Evolutionary conservation across 495 filamentous ascomycete genomes (phyloP).

Genomic region (Trichoderma parareesei): DNA sequence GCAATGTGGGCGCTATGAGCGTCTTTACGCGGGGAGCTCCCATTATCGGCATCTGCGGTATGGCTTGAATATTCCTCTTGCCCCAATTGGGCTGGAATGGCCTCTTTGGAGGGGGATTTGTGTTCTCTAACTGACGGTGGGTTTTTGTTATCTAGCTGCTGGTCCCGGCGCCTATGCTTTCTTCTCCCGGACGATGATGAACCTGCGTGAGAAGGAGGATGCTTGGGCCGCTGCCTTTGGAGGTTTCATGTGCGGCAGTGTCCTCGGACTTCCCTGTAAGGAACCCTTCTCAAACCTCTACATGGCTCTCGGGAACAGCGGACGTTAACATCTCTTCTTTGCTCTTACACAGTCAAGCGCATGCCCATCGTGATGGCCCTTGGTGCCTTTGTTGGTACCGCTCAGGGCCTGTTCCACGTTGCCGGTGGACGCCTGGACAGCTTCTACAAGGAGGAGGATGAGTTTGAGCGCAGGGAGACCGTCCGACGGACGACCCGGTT

Average conservation of each 20-base stretch:
- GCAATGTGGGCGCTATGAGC: slow-evolving; percentile 67
- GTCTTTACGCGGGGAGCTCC: slow-evolving; percentile 56
- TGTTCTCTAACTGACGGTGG: slow-evolving; percentile 18
- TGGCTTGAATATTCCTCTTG: slow-evolving; percentile 13
- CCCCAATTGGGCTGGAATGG: slow-evolving; percentile 41
- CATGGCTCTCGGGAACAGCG: not conserved
- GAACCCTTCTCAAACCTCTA: not conserved
- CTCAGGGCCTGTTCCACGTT: slow-evolving; percentile 65
- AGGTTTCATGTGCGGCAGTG: slow-evolving; percentile 62
- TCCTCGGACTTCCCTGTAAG: slow-evolving; percentile 47
- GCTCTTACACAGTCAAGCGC: slow-evolving; percentile 49
- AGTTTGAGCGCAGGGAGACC: slow-evolving; percentile 70
- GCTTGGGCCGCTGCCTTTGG: slow-evolving; percentile 60
- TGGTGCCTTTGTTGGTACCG: slow-evolving; percentile 55
- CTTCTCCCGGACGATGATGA: slow-evolving; percentile 46
- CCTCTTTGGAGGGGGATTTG: slow-evolving; percentile 14
- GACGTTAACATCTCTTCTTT: not conserved
- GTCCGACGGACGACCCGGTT: slow-evolving; percentile 66
- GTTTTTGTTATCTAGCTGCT: slow-evolving; percentile 57
- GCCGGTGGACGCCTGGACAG: slow-evolving; percentile 64
- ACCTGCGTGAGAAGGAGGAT: slow-evolving; percentile 70
- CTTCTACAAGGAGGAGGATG: slow-evolving; percentile 55
- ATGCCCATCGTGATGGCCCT: slow-evolving; percentile 74
- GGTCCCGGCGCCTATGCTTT: slow-evolving; percentile 33
- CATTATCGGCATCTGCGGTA: slow-evolving; percentile 33